phyloP scores from a whole-genome alignment of 768 basidiomycete genomes.

The Calocybe cyanea region DNA sequence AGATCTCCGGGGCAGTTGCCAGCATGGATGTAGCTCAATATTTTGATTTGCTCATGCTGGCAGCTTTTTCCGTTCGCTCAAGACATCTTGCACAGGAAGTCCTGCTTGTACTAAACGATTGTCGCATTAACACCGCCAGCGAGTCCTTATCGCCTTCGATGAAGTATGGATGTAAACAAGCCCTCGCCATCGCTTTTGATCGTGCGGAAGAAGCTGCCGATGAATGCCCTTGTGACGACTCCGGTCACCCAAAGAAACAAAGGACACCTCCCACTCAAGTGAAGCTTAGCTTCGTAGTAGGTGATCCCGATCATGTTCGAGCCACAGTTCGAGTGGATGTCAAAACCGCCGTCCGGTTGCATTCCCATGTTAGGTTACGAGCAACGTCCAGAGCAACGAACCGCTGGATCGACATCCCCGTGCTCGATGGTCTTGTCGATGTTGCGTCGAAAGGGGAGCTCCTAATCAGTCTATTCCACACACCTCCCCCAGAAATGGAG shows the following conservation, averaged over 20 bases:
- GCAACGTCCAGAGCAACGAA: slow-evolving; percentile 55
- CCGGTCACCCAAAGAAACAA: slow-evolving; percentile 47
- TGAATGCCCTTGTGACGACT: slow-evolving; percentile 64
- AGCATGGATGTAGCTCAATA: slow-evolving; percentile 38
- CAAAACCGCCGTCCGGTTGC: slow-evolving; percentile 45
- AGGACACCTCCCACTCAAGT: slow-evolving; percentile 39
- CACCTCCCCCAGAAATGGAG: slow-evolving; percentile 57
- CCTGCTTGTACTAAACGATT: slow-evolving; percentile 56
- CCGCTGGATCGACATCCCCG: slow-evolving; percentile 37
- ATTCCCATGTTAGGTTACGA: slow-evolving; percentile 62
- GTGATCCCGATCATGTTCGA: slow-evolving; percentile 35
- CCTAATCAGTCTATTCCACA: slow-evolving; percentile 49
- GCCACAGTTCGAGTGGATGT: slow-evolving; percentile 57
- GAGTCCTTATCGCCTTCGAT: slow-evolving; percentile 19
- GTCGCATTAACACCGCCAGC: slow-evolving; percentile 23
- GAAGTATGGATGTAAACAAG: slow-evolving; percentile 52
- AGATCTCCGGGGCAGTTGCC: slow-evolving; percentile 42
- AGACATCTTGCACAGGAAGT: slow-evolving; percentile 54
- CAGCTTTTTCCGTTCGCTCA: slow-evolving; percentile 48
- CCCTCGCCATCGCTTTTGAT: slow-evolving; percentile 56
- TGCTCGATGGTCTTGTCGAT: slow-evolving; percentile 60
- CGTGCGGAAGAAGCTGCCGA: slow-evolving; percentile 65
- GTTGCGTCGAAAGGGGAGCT: slow-evolving; percentile 51
- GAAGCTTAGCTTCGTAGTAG: slow-evolving; percentile 31
- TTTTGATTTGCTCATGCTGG: slow-evolving; percentile 48